These are phyloP conservation scores for Tricholoma sp. DNA, from an alignment of 768 basidiomycete genomes.

Conservation along the genomic window DNA sequence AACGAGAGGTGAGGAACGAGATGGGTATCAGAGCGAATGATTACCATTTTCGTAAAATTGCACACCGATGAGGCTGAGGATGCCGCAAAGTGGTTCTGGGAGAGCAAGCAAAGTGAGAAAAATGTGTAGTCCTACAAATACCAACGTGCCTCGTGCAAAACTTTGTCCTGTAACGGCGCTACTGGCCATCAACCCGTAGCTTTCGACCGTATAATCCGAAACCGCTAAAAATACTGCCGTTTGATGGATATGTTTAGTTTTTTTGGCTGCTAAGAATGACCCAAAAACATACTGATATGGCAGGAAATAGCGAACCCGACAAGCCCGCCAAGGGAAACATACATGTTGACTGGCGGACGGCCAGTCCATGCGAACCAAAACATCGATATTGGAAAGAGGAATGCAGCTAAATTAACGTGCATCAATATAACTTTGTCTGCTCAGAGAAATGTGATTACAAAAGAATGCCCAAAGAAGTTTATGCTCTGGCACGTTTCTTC, in stretches of 20 bases:
- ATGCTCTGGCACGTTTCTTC: conserved; percentile 15
- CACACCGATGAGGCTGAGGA: conserved; percentile 13
- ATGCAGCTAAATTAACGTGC: conserved; percentile 8
- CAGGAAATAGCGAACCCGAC: conserved; percentile 16
- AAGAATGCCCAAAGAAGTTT: conserved; percentile 19
- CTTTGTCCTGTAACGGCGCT: conserved; percentile 21
- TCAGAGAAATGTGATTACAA: background rate
- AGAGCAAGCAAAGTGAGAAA: background rate
- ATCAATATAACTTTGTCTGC: background rate
- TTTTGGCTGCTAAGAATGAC: background rate
- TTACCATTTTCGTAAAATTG: conserved; percentile 16
- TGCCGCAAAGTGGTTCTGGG: conserved; percentile 16
- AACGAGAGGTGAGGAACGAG: background rate
- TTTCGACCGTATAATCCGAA: conserved; percentile 19
- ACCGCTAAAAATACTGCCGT: conserved; percentile 16
- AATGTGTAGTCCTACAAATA: background rate
- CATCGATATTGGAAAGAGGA: conserved; percentile 19
- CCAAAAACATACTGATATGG: conserved; percentile 13
- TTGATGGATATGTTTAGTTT: background rate
- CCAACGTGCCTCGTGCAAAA: conserved; percentile 14
- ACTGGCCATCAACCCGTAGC: conserved; percentile 19
- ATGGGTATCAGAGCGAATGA: background rate
- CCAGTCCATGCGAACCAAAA: conserved; percentile 21
- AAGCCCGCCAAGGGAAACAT: conserved; percentile 16
- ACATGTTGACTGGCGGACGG: conserved; percentile 14